phyloP scores from a whole-genome alignment of 441 rosid species.

The Aleurites moluccanus region DNA sequence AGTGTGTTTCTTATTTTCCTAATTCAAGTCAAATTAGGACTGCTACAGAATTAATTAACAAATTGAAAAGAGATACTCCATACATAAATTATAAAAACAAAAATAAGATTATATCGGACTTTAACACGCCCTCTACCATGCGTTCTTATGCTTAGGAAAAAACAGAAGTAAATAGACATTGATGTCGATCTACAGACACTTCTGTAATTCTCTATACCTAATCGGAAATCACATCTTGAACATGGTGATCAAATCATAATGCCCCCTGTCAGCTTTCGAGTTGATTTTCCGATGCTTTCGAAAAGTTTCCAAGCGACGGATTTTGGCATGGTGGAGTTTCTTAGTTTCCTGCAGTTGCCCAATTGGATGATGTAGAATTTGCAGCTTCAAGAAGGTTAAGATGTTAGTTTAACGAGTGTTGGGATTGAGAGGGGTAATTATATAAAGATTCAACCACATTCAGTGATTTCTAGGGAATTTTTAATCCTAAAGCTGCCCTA shows the following conservation, averaged over 20 bases:
- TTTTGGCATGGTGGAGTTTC: slow-evolving; percentile 24
- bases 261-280: slow-evolving; percentile 18
- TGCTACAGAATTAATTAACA: too few relatives aligned
- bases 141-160: too few relatives aligned
- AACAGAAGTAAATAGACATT: too few relatives aligned
- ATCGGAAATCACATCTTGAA: slow-evolving; percentile 8
- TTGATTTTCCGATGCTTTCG: slow-evolving; percentile 20
- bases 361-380: slow-evolving; percentile 33
- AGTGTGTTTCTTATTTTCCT: too few relatives aligned
- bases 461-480: slow-evolving; percentile 24
- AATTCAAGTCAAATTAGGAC: too few relatives aligned
- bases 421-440: slow-evolving; percentile 14
- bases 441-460: slow-evolving; percentile 31
- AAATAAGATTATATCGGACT: too few relatives aligned
- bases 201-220: background rate
- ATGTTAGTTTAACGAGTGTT: background rate
- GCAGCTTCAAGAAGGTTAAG: slow-evolving; percentile 18
- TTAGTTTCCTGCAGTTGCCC: slow-evolving; percentile 31
- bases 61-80: too few relatives aligned
- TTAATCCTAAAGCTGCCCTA: slow-evolving; percentile 23
- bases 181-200: too few relatives aligned
- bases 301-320: background rate
- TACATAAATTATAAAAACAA: too few relatives aligned
- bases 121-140: too few relatives aligned
- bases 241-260: slow-evolving; percentile 28